Conservation (phyloP, 2,329 filamentous ascomycete species). For the Ceratocystis huliohia region DNA sequence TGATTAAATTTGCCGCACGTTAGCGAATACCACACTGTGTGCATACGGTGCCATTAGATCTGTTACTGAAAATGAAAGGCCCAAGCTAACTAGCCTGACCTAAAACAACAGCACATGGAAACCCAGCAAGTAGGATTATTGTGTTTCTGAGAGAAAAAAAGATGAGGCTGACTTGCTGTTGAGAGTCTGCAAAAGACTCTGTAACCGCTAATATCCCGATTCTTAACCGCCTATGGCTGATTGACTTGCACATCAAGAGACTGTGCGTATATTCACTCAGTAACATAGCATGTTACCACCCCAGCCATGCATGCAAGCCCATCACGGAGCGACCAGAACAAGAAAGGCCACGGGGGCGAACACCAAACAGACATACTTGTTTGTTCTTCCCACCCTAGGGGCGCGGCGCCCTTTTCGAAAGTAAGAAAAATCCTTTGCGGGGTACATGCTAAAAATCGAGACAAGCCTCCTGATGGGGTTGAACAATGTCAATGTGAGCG, state of each 20-base stretch:
- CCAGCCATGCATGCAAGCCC: background rate
- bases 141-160: background rate
- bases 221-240: background rate
- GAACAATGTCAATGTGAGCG: conserved; percentile 7
- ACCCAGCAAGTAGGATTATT: background rate
- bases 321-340: background rate
- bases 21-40: background rate
- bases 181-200: background rate
- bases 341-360: background rate
- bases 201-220: background rate
- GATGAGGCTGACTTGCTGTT: background rate
- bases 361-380: background rate
- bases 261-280: conserved; percentile 1
- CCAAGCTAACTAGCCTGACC: background rate
- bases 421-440: background rate
- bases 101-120: conserved; percentile 7
- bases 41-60: background rate
- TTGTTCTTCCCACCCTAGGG: background rate
- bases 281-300: conserved; percentile 1
- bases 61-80: conserved; percentile 9
- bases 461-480: background rate
- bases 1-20: background rate
- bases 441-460: background rate
- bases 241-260: background rate
- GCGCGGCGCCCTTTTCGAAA: background rate